Conservation (phyloP, 306 rosid genomes). For the Quercus wislizeni region DNA sequence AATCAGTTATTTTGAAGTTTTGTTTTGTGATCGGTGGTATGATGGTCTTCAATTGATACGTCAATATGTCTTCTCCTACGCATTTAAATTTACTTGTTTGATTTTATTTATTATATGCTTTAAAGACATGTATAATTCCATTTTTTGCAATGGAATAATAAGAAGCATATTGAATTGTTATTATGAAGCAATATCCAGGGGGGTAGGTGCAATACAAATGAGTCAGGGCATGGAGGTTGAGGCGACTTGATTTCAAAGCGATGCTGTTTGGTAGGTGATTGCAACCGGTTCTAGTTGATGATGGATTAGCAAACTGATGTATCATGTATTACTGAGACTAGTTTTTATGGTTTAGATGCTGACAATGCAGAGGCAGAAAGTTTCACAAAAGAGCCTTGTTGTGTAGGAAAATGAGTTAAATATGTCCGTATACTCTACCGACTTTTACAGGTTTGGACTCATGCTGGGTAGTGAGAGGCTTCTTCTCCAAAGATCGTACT, state of each 20-base stretch:
- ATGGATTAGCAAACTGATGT: conserved; percentile 29
- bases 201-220: conserved; percentile 20
- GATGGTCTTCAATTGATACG: no score
- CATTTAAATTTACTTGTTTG: no score
- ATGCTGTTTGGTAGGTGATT: conserved; percentile 56
- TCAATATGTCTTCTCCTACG: no score
- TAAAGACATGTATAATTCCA: background rate
- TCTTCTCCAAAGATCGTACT: no score
- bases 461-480: no score
- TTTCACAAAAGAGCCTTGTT: no score
- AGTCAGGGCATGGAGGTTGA: conserved; percentile 23
- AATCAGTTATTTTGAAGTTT: conserved; percentile 1
- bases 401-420: no score
- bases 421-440: no score
- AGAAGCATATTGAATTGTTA: conserved; percentile 33
- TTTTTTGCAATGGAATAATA: conserved; percentile 2
- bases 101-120: background rate
- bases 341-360: no score
- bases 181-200: conserved; percentile 22
- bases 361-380: no score
- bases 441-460: no score
- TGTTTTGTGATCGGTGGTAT: background rate
- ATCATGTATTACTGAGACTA: no score
- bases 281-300: conserved; percentile 20
- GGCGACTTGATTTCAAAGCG: conserved; percentile 53